A percentile compares a stretch with the other conserved stretches of the same genome.
These are phyloP conservation scores for Vinca major DNA, from an alignment of 305 asterid species.

Conservation along the genomic window DNA sequence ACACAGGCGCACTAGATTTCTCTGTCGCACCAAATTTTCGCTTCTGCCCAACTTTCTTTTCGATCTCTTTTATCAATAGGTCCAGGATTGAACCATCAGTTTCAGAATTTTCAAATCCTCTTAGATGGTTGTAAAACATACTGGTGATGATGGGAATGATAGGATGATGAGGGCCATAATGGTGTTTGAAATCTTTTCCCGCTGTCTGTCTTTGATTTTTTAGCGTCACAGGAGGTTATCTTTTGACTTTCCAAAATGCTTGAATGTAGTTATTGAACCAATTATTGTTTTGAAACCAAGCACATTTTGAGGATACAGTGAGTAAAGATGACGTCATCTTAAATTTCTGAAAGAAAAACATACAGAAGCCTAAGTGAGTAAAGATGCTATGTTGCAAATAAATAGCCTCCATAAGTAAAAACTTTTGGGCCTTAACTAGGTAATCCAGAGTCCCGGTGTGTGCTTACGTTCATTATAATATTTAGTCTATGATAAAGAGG, in stretches of 20 bases:
- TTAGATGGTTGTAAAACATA: not conserved
- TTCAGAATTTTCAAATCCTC: not conserved
- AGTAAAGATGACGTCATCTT: too few species aligned
- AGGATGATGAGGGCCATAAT: not conserved
- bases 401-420: not conserved
- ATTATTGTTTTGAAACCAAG: not conserved
- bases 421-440: not conserved
- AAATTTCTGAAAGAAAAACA: not conserved
- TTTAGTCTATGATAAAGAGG: not conserved
- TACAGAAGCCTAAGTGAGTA: not conserved
- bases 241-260: not conserved
- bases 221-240: not conserved
- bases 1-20: not conserved
- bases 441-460: not conserved
- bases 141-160: not conserved
- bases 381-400: not conserved
- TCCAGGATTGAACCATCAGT: not conserved
- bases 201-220: not conserved
- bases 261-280: not conserved
- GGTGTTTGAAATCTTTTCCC: too few species aligned
- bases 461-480: not conserved
- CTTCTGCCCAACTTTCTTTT: not conserved
- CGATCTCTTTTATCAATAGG: too few species aligned
- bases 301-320: not conserved
- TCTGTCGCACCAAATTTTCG: not conserved